Percentiles rank a stretch among this genome's conserved stretches.
These are phyloP conservation scores for Ettlia oleoabundans DNA, from an alignment of 139 green algal species.

Conservation along the genomic window DNA sequence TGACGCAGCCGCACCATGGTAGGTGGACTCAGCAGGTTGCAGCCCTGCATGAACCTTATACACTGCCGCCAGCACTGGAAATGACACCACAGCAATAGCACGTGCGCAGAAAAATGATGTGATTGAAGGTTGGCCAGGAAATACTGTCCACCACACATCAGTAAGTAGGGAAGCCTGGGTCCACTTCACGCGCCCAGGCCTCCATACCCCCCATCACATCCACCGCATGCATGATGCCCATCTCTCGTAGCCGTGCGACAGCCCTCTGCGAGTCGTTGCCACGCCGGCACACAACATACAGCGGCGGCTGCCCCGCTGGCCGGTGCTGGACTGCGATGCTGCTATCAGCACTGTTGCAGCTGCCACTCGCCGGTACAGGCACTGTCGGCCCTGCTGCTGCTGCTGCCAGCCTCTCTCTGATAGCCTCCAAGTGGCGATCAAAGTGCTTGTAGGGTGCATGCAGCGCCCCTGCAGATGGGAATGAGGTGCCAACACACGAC, in stretches of 20 bases:
- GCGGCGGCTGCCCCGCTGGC: not conserved
- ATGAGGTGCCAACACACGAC: not conserved
- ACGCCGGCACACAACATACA: constrained; percentile 90
- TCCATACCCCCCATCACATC: constrained; percentile 86
- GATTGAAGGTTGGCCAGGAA: not conserved
- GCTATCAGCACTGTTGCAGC: not conserved
- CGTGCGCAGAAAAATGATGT: no score
- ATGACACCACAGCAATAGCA: no score
- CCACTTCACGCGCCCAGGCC: constrained; percentile 68
- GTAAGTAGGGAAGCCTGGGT: constrained; percentile 34
- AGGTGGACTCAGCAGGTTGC: no score
- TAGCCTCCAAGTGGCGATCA: not conserved
- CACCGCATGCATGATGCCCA: constrained; percentile 63
- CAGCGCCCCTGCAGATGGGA: not conserved
- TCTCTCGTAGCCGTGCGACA: constrained; percentile 64
- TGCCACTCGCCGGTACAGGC: not conserved
- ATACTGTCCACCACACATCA: no score
- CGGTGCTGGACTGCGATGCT: not conserved
- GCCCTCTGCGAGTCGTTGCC: constrained; percentile 94
- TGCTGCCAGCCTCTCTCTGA: not conserved
- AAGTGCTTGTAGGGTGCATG: constrained; percentile 23
- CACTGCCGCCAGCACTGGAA: no score
- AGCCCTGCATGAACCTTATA: no score
- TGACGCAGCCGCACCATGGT: no score
- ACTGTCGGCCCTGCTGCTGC: not conserved